Conservation (phyloP, 441 rosid species). For the California macrophylla region DNA sequence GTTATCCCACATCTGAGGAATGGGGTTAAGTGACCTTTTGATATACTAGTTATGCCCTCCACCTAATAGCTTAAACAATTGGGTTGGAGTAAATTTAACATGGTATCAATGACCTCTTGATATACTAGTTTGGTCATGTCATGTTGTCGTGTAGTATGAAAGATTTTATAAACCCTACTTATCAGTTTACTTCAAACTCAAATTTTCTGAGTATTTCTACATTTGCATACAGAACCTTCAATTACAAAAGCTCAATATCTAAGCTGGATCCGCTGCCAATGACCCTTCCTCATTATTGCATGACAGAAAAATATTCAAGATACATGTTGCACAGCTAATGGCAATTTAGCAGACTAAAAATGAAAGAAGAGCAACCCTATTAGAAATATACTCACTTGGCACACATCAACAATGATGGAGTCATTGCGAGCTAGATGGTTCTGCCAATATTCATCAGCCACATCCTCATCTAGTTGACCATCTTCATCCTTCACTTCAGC, state of each 20-base stretch:
- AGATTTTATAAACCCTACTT: neutral
- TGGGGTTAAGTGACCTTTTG: neutral
- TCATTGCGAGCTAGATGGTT: constrained; percentile 64
- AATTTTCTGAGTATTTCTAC: neutral
- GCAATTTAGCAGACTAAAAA: constrained; percentile 16
- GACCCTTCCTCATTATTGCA: neutral
- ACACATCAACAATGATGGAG: constrained; percentile 57
- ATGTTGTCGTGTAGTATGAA: neutral
- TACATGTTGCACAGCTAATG: constrained; percentile 11
- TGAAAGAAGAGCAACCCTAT: constrained; percentile 20
- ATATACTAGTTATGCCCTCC: neutral
- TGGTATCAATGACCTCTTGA: neutral
- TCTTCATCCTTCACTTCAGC: constrained; percentile 63
- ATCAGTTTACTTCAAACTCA: neutral
- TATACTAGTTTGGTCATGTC: neutral
- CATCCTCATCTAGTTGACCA: constrained; percentile 53
- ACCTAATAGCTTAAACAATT: neutral
- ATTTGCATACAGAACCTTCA: neutral
- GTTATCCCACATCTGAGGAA: neutral
- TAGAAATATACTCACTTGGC: constrained; percentile 47
- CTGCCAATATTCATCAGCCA: constrained; percentile 68
- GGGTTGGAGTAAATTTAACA: neutral
- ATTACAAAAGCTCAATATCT: neutral
- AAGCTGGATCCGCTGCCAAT: neutral
- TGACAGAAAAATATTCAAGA: neutral